phyloP scores from a whole-genome alignment of 768 basidiomycete species.

The Calvatia gigantea region DNA sequence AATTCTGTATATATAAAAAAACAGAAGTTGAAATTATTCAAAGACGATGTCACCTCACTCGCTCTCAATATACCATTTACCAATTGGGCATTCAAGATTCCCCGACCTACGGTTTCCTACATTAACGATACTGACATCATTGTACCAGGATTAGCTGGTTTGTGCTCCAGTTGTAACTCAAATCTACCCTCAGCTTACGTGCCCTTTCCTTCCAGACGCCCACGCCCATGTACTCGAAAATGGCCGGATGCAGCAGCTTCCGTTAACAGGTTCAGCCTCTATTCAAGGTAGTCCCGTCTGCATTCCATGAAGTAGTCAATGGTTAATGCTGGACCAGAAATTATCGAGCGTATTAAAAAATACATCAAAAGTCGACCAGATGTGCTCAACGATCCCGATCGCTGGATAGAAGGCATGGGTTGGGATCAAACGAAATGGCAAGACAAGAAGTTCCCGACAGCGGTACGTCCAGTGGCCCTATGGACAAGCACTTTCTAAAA shows the following conservation, averaged over 20 bases:
- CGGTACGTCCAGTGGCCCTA: conserved; percentile 38
- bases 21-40: background rate
- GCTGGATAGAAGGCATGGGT: conserved; percentile 84
- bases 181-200: background rate
- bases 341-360: conserved; percentile 54
- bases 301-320: background rate
- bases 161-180: background rate
- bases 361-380: conserved; percentile 60
- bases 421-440: conserved; percentile 92
- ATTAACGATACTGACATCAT: conserved; percentile 38
- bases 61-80: background rate
- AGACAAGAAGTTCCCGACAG: conserved; percentile 61
- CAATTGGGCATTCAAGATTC: background rate
- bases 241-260: conserved; percentile 66
- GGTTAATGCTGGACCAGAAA: conserved; percentile 37
- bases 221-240: conserved; percentile 79
- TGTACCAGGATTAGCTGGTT: conserved; percentile 74
- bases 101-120: conserved; percentile 11
- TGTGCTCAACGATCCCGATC: conserved; percentile 43
- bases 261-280: conserved; percentile 55
- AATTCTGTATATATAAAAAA: background rate
- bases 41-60: background rate
- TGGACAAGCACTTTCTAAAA: background rate
- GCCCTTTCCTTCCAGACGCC: conserved; percentile 45
- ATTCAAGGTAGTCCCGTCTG: conserved; percentile 45